Percentiles rank a stretch among this genome's conserved stretches.
These are phyloP conservation scores for Lepidium campestre DNA, from an alignment of 441 rosid species.

Conservation along the genomic window DNA sequence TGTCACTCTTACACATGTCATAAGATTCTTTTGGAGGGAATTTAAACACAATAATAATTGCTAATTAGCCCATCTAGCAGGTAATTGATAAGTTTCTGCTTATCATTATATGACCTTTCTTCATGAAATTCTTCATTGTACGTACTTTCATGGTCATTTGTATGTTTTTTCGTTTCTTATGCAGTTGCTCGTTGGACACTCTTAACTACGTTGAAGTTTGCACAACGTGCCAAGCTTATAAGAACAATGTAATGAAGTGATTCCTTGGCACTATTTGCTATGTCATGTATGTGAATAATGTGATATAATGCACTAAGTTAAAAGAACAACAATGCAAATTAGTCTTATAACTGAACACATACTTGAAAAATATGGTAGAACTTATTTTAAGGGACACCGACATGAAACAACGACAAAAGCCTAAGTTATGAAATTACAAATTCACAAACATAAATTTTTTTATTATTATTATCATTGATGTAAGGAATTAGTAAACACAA, in stretches of 20 bases:
- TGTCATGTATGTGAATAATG: neutral
- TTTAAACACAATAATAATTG: slow-evolving; percentile 87
- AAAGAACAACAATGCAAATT: too few species aligned
- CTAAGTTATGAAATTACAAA: too few species aligned
- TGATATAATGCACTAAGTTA: neutral
- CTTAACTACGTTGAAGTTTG: slow-evolving; percentile 93
- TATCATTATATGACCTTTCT: neutral
- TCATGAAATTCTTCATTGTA: neutral
- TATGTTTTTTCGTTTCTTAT: neutral
- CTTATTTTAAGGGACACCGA: too few species aligned
- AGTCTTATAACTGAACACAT: too few species aligned
- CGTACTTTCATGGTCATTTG: slow-evolving; percentile 7
- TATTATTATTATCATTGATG: too few species aligned
- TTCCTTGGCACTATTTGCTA: neutral
- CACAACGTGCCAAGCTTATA: slow-evolving; percentile 95
- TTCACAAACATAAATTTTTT: too few species aligned
- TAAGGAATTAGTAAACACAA: too few species aligned
- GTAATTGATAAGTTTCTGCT: slow-evolving; percentile 5
- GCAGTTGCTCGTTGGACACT: slow-evolving; percentile 96
- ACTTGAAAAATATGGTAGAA: too few species aligned
- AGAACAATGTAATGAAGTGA: slow-evolving; percentile 67
- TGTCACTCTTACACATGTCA: too few species aligned
- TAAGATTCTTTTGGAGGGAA: slow-evolving; percentile 99
- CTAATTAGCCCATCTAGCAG: slow-evolving; percentile 58
- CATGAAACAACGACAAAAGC: too few species aligned